Percentiles rank a stretch among this genome's conserved stretches.
Evolutionary conservation across 1,284 basidiomycete genomes (phyloP).

Genomic region (Cutaneotrichosporon mucoides): DNA sequence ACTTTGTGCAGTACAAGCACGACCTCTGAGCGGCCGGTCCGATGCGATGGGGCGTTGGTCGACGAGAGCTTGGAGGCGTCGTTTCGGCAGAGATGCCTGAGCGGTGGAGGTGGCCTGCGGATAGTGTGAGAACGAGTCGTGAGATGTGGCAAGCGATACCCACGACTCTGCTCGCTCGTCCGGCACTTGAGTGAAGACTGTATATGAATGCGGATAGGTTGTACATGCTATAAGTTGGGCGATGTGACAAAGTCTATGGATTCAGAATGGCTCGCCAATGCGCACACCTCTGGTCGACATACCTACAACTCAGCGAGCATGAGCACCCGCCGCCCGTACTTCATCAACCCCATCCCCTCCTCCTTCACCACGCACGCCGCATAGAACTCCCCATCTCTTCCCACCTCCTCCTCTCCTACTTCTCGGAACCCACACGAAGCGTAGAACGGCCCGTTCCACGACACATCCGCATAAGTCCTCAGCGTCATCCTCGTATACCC

Average conservation of each 20-base stretch:
- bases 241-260: too few species aligned
- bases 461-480: constrained; percentile 3
- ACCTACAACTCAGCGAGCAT: background rate
- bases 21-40: background rate
- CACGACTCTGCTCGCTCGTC: too few species aligned
- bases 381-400: background rate
- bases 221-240: too few species aligned
- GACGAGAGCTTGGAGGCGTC: too few species aligned
- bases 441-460: constrained; percentile 6
- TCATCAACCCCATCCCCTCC: background rate
- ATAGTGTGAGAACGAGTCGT: too few species aligned
- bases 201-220: too few species aligned
- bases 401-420: background rate
- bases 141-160: too few species aligned
- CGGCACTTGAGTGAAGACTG: too few species aligned
- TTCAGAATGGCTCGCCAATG: too few species aligned
- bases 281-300: too few species aligned
- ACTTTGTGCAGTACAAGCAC: constrained; percentile 18
- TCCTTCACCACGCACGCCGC: background rate
- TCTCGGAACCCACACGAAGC: background rate
- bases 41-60: background rate
- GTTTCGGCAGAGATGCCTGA: too few species aligned
- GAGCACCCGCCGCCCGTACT: background rate
- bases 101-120: too few species aligned
- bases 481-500: background rate